These are phyloP conservation scores for Stephania cephalantha DNA, from an alignment of 164 flowering plant genomes.

Conservation along the genomic window DNA sequence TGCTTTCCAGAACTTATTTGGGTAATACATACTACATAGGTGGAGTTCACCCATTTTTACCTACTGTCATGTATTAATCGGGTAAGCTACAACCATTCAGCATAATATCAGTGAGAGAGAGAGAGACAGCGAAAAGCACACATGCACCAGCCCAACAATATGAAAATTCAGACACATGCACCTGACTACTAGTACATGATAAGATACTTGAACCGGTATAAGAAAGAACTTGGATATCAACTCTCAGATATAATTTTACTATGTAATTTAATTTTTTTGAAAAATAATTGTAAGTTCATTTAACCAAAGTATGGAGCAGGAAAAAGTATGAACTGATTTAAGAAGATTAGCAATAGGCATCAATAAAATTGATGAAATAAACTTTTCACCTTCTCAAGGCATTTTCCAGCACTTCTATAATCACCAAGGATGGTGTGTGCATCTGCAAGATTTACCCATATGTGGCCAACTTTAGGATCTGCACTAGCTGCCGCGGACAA, in stretches of 20 bases:
- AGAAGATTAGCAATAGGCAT: background rate
- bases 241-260: background rate
- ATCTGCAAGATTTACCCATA: conserved; percentile 84
- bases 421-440: conserved; percentile 72
- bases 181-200: background rate
- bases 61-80: background rate
- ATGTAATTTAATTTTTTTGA: no score
- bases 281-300: background rate
- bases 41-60: background rate
- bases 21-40: background rate
- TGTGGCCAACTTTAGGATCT: conserved; percentile 71
- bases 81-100: background rate
- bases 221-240: background rate
- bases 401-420: conserved; percentile 64
- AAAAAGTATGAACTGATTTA: background rate
- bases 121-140: background rate
- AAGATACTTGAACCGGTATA: background rate
- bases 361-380: background rate
- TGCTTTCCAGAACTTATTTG: background rate
- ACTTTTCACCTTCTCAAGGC: conserved; percentile 77
- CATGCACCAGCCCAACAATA: background rate
- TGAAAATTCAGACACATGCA: background rate
- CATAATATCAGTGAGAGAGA: background rate
- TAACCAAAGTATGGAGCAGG: background rate
- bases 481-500: conserved; percentile 58